phyloP scores from a whole-genome alignment of 2,329 filamentous ascomycete species.

The Ascomycota sp. region DNA sequence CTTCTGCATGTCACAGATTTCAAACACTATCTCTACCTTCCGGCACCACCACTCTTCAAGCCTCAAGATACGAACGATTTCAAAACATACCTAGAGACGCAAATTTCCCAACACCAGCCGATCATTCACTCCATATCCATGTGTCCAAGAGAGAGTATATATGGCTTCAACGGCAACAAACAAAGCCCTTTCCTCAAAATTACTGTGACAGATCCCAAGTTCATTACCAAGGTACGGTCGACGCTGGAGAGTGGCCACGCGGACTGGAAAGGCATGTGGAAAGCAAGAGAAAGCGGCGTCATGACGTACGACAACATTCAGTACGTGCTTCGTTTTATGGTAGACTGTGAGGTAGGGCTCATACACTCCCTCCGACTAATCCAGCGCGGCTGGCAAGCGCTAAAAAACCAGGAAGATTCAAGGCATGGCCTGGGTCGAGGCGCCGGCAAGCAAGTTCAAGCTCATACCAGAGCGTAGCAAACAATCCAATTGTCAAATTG shows the following conservation, averaged over 20 bases:
- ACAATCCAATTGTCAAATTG: constrained; percentile 91
- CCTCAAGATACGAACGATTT: constrained; percentile 60
- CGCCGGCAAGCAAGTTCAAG: constrained; percentile 50
- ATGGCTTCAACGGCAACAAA: constrained; percentile 82
- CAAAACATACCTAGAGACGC: constrained; percentile 60
- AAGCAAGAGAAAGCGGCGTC: constrained; percentile 44
- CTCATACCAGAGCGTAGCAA: constrained; percentile 44
- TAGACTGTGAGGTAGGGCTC: constrained; percentile 61
- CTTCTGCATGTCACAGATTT: constrained; percentile 91
- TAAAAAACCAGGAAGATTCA: constrained; percentile 35
- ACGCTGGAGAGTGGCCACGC: constrained; percentile 55
- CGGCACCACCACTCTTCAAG: constrained; percentile 66
- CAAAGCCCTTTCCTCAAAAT: constrained; percentile 88
- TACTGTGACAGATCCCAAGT: constrained; percentile 75
- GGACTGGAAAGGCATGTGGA: constrained; percentile 89
- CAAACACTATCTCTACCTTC: constrained; percentile 86
- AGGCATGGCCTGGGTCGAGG: constrained; percentile 96
- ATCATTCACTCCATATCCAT: constrained; percentile 66
- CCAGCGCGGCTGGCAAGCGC: not conserved
- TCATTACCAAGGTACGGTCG: constrained; percentile 54
- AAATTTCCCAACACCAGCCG: constrained; percentile 52
- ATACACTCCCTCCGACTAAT: not conserved
- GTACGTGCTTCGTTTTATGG: constrained; percentile 93
- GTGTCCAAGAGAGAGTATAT: constrained; percentile 75
- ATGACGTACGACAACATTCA: constrained; percentile 92